A percentile compares a stretch with the other conserved stretches of the same genome.
These are phyloP conservation scores for Recurvomyces mirabilis DNA, from an alignment of 495 filamentous ascomycete genomes.

Conservation along the genomic window DNA sequence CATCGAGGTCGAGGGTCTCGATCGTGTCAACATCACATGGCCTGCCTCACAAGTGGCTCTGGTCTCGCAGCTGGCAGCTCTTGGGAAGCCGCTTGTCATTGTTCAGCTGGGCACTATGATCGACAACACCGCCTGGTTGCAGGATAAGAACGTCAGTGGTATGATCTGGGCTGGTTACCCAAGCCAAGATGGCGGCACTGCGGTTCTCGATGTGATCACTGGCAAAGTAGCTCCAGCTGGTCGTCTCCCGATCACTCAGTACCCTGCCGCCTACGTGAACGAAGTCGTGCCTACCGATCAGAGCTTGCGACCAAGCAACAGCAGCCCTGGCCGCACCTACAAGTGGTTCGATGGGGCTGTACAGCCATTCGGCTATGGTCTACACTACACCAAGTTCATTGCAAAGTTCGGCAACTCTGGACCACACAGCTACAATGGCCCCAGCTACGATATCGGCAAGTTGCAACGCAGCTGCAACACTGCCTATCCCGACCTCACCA, in stretches of 20 bases:
- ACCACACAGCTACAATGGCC: constrained; percentile 22
- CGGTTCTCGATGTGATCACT: constrained; percentile 43
- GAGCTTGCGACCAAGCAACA: constrained; percentile 39
- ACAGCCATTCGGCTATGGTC: constrained; percentile 45
- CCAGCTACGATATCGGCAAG: constrained; percentile 20
- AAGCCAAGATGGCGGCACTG: constrained; percentile 47
- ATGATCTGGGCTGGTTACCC: constrained; percentile 51
- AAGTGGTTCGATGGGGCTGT: constrained; percentile 46
- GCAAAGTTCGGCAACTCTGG: constrained; percentile 26
- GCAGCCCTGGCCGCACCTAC: constrained; percentile 44
- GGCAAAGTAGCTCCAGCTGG: constrained; percentile 47
- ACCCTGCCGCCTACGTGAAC: constrained; percentile 43
- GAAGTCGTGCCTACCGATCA: constrained; percentile 48
- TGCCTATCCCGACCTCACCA: constrained; percentile 23
- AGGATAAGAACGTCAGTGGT: constrained; percentile 40
- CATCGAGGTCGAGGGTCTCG: constrained; percentile 44
- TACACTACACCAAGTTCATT: constrained; percentile 43
- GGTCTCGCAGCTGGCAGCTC: constrained; percentile 38
- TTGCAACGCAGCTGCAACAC: constrained; percentile 1
- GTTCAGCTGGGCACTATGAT: constrained; percentile 44
- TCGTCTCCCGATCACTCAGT: constrained; percentile 46
- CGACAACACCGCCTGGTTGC: constrained; percentile 22
- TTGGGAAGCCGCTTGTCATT: constrained; percentile 46
- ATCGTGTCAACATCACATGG: constrained; percentile 48
- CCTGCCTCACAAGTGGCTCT: constrained; percentile 45